Percentiles rank a stretch among this genome's conserved stretches.
Conservation (phyloP, 352 stramenopile genomes). For the Pythium biforme region DNA sequence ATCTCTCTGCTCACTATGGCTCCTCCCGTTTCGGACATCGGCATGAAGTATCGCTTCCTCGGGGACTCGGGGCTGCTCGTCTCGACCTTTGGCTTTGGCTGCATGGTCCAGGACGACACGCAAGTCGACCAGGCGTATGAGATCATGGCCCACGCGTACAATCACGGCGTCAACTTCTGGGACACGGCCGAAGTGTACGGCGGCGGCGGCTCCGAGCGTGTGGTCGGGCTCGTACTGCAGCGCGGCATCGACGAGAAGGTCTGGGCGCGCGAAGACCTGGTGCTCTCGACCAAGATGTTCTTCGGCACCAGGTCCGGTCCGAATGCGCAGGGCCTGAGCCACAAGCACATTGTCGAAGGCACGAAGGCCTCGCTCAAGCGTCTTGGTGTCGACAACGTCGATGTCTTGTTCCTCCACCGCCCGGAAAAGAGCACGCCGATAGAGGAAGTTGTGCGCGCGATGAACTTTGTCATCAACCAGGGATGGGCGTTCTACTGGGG, state of each 20-base stretch:
- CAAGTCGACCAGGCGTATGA: neutral
- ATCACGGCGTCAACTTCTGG: conserved; percentile 51
- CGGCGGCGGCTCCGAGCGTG: conserved; percentile 28
- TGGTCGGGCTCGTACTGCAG: conserved; percentile 32
- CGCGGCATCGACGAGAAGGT: conserved; percentile 22
- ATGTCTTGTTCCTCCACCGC: conserved; percentile 37
- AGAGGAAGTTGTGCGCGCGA: conserved; percentile 43
- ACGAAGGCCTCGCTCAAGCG: conserved; percentile 42
- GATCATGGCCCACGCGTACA: conserved; percentile 3
- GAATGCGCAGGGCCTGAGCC: conserved; percentile 32
- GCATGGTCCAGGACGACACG: neutral
- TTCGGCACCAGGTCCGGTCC: conserved; percentile 22
- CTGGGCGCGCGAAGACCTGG: conserved; percentile 41
- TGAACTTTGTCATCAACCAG: conserved; percentile 37
- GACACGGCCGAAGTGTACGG: conserved; percentile 43
- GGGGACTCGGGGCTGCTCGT: conserved; percentile 22
- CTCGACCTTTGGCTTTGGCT: conserved; percentile 7
- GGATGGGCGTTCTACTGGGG: conserved; percentile 34
- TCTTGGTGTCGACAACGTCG: conserved; percentile 38
- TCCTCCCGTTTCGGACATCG: neutral
- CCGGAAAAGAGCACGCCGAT: conserved; percentile 29
- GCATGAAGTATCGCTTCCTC: conserved; percentile 28
- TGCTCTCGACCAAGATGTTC: conserved; percentile 66
- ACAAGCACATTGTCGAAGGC: conserved; percentile 54
- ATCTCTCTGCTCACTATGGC: neutral